A percentile compares a stretch with the other conserved stretches of the same genome.
phyloP scores from a whole-genome alignment of 257 asterid genomes.

The Lithospermum erythrorhizon region DNA sequence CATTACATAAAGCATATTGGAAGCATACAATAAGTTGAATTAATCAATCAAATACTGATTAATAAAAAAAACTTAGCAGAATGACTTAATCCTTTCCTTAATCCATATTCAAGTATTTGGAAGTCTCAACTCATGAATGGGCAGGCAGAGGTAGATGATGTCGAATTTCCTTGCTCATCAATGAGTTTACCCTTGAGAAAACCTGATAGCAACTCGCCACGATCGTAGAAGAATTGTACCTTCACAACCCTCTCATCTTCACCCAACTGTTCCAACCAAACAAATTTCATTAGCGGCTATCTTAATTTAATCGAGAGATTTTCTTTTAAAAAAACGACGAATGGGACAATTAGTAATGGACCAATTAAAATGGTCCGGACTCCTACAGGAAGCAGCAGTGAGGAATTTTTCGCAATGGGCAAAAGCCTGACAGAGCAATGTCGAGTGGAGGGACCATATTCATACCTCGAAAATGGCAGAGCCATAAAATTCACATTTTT shows the following conservation, averaged over 20 bases:
- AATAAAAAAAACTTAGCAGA: no score
- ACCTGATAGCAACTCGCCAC: conserved; percentile 46
- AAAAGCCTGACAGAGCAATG: neutral
- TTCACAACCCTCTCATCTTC: conserved; percentile 44
- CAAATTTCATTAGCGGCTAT: neutral
- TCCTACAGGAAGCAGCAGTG: no score
- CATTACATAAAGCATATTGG: no score
- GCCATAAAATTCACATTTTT: conserved; percentile 45
- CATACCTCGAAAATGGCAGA: conserved; percentile 39
- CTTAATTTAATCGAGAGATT: neutral
- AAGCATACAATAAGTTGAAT: no score
- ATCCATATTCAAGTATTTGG: neutral
- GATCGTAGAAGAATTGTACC: conserved; percentile 43
- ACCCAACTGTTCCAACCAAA: conserved; percentile 26
- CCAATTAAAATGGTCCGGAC: no score
- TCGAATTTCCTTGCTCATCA: conserved; percentile 5
- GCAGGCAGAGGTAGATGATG: conserved; percentile 22
- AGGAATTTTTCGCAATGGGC: no score
- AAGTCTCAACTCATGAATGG: conserved; percentile 27
- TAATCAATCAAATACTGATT: no score
- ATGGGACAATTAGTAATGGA: neutral
- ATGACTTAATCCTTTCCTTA: no score
- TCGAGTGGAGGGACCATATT: no score
- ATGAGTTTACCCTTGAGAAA: conserved; percentile 33
- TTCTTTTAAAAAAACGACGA: neutral